A percentile compares a stretch with the other conserved stretches of the same genome.
Conservation (phyloP, 2,329 filamentous ascomycete species). For the Pseudofabraea citricarpa region DNA sequence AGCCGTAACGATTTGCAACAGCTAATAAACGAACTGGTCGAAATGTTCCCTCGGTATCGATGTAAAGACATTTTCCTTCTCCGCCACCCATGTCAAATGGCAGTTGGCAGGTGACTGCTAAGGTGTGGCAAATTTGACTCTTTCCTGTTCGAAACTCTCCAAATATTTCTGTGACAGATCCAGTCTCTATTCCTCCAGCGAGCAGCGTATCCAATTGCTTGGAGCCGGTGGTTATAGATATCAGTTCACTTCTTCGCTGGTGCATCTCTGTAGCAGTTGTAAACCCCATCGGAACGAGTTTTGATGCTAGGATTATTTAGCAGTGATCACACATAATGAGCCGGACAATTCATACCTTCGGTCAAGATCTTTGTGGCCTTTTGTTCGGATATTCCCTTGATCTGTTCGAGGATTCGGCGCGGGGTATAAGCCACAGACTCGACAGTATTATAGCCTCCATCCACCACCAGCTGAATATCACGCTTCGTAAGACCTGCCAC, state of each 20-base stretch:
- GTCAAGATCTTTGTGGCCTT: conserved; percentile 88
- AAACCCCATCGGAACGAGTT: conserved; percentile 97
- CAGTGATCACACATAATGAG: conserved; percentile 1
- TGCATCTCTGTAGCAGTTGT: conserved; percentile 99
- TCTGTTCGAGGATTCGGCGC: conserved; percentile 78
- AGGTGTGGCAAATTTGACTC: conserved; percentile 95
- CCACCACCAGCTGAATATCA: conserved; percentile 88
- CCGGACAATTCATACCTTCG: conserved; percentile 57
- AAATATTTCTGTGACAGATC: conserved; percentile 96
- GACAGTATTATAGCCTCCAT: conserved; percentile 92
- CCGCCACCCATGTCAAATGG: conserved; percentile 99
- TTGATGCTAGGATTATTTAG: conserved; percentile 60
- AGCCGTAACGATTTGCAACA: conserved; percentile 88
- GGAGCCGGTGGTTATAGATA: conserved; percentile 95
- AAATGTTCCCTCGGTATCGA: conserved; percentile 97
- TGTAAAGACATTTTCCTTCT: conserved; percentile 97
- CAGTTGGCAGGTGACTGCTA: conserved; percentile 96
- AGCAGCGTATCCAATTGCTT: conserved; percentile 95
- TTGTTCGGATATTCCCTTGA: conserved; percentile 96
- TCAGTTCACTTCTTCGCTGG: conserved; percentile 89
- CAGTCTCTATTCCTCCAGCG: conserved; percentile 92
- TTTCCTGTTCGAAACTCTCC: conserved; percentile 98
- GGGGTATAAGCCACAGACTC: conserved; percentile 93
- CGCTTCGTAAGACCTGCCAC: conserved; percentile 86
- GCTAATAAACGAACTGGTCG: conserved; percentile 84